Evolutionary conservation across 805 yeast species (phyloP).

Genomic region (Lachancea quebecensis): DNA sequence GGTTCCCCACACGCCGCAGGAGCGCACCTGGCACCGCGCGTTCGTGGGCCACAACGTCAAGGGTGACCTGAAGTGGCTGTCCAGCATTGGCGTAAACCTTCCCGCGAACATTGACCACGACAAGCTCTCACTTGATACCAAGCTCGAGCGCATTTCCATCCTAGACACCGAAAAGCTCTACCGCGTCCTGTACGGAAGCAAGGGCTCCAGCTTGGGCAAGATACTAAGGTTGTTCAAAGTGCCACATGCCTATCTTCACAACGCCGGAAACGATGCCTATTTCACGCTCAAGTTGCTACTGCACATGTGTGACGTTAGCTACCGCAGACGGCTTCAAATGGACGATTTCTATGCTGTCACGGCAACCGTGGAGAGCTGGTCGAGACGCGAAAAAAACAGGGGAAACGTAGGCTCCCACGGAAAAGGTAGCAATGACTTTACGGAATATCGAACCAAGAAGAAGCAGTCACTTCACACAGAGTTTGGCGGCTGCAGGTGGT

Average conservation of each 20-base stretch:
- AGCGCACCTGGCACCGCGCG: conserved; percentile 27
- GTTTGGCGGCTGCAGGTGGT: conserved; percentile 27
- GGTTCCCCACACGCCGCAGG: conserved; percentile 22
- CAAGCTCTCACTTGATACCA: neutral
- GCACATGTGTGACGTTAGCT: conserved; percentile 41
- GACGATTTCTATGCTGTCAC: conserved; percentile 22
- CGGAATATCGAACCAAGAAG: conserved; percentile 5
- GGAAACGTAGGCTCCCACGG: conserved; percentile 9
- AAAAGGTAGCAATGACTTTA: conserved; percentile 4
- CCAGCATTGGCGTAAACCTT: conserved; percentile 39
- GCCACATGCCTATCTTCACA: conserved; percentile 56
- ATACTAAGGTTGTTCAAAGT: conserved; percentile 41
- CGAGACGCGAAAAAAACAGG: conserved; percentile 19
- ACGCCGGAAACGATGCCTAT: conserved; percentile 68
- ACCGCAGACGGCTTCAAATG: conserved; percentile 19
- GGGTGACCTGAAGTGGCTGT: conserved; percentile 51
- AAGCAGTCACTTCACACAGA: conserved; percentile 27
- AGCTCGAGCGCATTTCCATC: conserved; percentile 7
- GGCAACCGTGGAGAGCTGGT: conserved; percentile 15
- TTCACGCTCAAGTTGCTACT: conserved; percentile 49
- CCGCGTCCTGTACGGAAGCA: conserved; percentile 34
- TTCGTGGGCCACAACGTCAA: conserved; percentile 55
- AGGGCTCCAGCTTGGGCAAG: conserved; percentile 41
- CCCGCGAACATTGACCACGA: conserved; percentile 26
- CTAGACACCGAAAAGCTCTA: conserved; percentile 47